Conservation (phyloP, 495 filamentous ascomycete genomes). For the Penicillium ochrochloron region DNA sequence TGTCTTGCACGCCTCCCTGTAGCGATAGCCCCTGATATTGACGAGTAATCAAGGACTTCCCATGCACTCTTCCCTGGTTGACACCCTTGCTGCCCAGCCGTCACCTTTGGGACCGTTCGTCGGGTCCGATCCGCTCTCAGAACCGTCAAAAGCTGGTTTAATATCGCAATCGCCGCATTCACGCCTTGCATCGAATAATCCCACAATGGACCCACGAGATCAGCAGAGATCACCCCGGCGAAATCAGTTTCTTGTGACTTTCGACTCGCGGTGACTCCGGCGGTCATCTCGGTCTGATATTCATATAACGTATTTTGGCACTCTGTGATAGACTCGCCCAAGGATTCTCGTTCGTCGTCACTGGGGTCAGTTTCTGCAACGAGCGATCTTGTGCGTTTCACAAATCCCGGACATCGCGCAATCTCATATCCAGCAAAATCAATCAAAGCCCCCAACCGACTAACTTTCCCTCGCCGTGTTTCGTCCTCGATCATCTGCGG, state of each 20-base stretch:
- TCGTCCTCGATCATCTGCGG: constrained; percentile 23
- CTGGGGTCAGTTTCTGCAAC: background rate
- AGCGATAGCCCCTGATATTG: background rate
- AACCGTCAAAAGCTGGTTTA: background rate
- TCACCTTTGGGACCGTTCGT: background rate
- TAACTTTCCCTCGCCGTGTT: constrained; percentile 18
- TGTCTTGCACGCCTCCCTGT: background rate
- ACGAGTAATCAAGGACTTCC: background rate
- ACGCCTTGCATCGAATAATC: background rate
- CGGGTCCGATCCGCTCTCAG: background rate
- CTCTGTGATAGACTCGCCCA: background rate
- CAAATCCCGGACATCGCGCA: constrained; percentile 31
- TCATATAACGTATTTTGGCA: background rate
- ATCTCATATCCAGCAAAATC: constrained; percentile 36
- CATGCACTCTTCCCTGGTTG: background rate
- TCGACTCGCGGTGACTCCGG: background rate
- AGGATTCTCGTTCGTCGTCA: background rate
- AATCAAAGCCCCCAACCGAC: constrained; percentile 24
- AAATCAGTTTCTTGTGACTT: background rate
- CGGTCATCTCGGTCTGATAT: background rate
- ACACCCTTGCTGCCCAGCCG: background rate
- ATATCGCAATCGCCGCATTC: background rate
- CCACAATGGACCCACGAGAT: background rate
- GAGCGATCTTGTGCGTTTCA: constrained; percentile 23
- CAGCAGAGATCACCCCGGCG: background rate